Evolutionary conservation across 257 asterid species (phyloP).

Genomic region (Primulina tabacum): DNA sequence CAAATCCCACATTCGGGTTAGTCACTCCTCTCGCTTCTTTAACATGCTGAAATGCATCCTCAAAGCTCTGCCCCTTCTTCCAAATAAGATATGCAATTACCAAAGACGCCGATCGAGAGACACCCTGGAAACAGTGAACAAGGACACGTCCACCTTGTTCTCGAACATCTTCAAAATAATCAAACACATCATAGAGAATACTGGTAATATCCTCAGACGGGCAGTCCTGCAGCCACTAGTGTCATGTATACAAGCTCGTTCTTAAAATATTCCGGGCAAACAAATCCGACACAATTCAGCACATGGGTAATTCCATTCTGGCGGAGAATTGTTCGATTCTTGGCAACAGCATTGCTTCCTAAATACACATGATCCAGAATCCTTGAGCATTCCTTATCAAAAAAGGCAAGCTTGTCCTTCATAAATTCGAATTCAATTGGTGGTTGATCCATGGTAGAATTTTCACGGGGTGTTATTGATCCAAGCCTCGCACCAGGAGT

Average conservation of each 20-base stretch:
- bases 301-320: constrained; percentile 80
- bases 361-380: constrained; percentile 71
- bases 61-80: constrained; percentile 74
- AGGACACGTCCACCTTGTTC: constrained; percentile 80
- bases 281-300: constrained; percentile 84
- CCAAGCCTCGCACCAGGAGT: constrained; percentile 72
- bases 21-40: constrained; percentile 84
- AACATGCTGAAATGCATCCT: constrained; percentile 83
- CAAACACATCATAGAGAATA: constrained; percentile 82
- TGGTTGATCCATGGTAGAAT: constrained; percentile 34
- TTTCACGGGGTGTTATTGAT: constrained; percentile 49
- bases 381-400: constrained; percentile 84
- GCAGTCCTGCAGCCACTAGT: constrained; percentile 85
- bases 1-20: constrained; percentile 88
- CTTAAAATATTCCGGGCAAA: constrained; percentile 35
- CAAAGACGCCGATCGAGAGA: constrained; percentile 85
- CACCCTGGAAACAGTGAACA: constrained; percentile 92
- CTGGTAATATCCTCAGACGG: constrained; percentile 93
- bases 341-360: constrained; percentile 81
- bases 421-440: constrained; percentile 55
- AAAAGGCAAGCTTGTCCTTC: constrained; percentile 77
- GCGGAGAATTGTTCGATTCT: constrained; percentile 63
- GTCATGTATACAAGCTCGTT: constrained; percentile 79
- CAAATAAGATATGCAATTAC: constrained; percentile 96
- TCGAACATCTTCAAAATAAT: constrained; percentile 77